Evolutionary conservation across 2,329 filamentous ascomycete genomes (phyloP).

Genomic region (Phaeophleospora eucalypticola): DNA sequence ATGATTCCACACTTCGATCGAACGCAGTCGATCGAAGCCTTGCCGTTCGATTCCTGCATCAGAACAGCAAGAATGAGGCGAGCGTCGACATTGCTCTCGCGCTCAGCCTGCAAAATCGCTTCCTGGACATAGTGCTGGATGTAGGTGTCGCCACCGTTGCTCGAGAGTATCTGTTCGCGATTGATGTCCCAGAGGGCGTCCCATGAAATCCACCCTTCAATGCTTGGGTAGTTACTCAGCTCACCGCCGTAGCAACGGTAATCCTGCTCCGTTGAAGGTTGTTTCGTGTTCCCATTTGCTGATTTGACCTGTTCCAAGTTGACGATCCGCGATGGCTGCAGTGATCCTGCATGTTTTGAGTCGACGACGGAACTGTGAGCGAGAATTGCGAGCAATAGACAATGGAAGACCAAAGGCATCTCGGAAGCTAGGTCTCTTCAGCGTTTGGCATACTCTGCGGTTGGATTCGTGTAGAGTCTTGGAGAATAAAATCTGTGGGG

Average conservation of each 20-base stretch:
- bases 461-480: no score
- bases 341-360: no score
- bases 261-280: not conserved
- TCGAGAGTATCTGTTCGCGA: slow-evolving; percentile 12
- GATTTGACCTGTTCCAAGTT: not conserved
- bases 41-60: slow-evolving; percentile 21
- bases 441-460: no score
- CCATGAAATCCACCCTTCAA: slow-evolving; percentile 17
- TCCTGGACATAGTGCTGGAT: slow-evolving; percentile 18
- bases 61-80: slow-evolving; percentile 22
- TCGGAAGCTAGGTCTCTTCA: no score
- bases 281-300: not conserved
- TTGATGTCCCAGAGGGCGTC: slow-evolving; percentile 21
- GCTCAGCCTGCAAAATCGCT: not conserved
- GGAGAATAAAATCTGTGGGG: no score
- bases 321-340: no score
- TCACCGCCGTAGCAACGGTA: slow-evolving; percentile 18
- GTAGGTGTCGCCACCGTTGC: slow-evolving; percentile 21
- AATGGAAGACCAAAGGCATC: no score
- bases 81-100: slow-evolving; percentile 9
- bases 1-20: slow-evolving; percentile 8
- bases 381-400: no score
- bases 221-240: not conserved
- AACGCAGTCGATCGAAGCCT: no score
- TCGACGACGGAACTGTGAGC: no score